Evolutionary conservation across 306 rosid genomes (phyloP), one percentile per base, ranked within the genome.

Genomic region (Dalbergia cultrata): DNA sequence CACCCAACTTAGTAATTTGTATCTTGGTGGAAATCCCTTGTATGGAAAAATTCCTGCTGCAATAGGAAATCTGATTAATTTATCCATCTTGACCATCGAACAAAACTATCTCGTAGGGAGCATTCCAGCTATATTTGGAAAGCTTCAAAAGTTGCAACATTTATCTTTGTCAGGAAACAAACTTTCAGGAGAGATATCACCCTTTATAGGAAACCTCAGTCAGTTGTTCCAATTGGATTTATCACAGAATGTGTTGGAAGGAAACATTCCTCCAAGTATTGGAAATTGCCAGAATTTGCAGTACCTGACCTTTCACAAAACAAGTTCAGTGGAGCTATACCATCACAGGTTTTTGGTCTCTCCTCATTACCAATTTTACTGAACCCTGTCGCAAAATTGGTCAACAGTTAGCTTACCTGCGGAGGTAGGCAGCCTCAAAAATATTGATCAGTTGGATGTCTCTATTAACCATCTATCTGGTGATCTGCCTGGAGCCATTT

Each of bases 151-250:
- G 17, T 9, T 87, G 68, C 83, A 74, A 78, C 0, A 0, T 1
- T 16, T 89, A 10, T 0, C 0, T 10, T 34, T 89, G 1, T 0
- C 2, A 16, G 21, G 3, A 6, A 89, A 89, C n/a, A 60, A n/a
- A 12, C 5, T 89, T 6, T 70, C 80, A 13, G 82, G 92, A 65
- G 0, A 44, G 1, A 66, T 84, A 9, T 75, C 81, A 5, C 0
- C 68, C n/a, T 82, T 76, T 9, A 33, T 85, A 53, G 82, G 90
- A 1, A 87, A 85, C 50, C 82, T 87, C 21, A 80, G 69, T 7
- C 72, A 75, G 8, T 35, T 89, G 33, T 58, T 14, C 49, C 0
- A 0, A 11, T 80, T 85, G 34, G 1, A 1, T 13, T 4, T 87
- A 0, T 57, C 63, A 1, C 19, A 2, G 0, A 85, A 87, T 75